Conservation (phyloP, 306 rosid genomes). For the Rosa chinensis region DNA sequence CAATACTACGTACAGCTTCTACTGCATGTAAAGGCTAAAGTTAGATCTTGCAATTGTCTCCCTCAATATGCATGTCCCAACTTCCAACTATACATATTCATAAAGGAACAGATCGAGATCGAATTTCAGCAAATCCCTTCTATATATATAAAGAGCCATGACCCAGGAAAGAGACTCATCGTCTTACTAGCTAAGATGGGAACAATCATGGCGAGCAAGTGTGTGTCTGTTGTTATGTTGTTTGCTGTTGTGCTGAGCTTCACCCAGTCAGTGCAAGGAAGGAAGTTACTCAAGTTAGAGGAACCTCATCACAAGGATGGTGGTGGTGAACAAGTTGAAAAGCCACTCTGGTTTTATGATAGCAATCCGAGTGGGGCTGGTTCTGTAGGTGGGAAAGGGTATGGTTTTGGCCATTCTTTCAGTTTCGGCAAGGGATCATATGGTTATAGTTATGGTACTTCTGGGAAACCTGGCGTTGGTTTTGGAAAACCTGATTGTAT, state of each 20-base stretch:
- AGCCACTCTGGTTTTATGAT: not conserved
- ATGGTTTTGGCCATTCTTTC: not conserved
- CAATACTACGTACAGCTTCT: not conserved
- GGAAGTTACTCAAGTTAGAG: not conserved
- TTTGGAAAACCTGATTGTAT: not conserved
- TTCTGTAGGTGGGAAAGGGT: constrained; percentile 6
- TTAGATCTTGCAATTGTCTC: not conserved
- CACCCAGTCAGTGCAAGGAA: not conserved
- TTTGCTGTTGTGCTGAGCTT: not conserved
- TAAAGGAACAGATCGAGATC: not conserved
- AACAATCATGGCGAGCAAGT: not conserved
- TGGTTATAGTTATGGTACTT: not conserved
- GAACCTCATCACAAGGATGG: not conserved
- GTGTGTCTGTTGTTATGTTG: not conserved
- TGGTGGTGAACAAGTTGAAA: not conserved
- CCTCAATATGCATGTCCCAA: not conserved
- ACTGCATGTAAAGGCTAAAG: not conserved
- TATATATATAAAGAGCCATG: constrained; percentile 1
- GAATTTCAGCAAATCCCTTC: not conserved
- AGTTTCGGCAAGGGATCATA: constrained; percentile 5
- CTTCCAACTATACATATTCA: not conserved
- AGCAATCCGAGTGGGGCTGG: not conserved
- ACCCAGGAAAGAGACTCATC: not conserved
- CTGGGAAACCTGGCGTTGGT: not conserved
- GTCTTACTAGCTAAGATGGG: not conserved